Base-by-base conservation (phyloP, 306 rosid species). In the Alnus glutinosa region DNA sequence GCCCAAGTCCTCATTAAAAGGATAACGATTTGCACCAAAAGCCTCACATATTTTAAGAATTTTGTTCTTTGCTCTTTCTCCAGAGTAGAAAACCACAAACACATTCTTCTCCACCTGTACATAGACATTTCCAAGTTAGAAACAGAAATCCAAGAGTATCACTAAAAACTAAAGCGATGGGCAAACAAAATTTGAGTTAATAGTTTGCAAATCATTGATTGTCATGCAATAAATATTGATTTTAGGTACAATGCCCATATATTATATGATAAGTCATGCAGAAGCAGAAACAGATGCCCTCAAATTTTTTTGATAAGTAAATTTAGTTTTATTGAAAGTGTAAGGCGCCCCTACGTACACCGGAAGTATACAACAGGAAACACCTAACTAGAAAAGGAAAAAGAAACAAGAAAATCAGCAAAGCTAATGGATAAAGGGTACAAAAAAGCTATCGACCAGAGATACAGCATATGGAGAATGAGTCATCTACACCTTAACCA, bases 31-130 rank as follows among this genome's bases (percentile, higher is more conserved):
- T 50, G 98, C 98, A 70, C 96, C 94, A 86, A 95, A 95, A 49
- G 98, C 98, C 13, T 95, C 98, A 76, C 98, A 95, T 82, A 95
- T 92, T 86, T 95, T 95, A 77, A 95, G 96, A 87, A 95, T 87
- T 85, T 95, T 95, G 83, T 84, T 83, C 88, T 88, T 92, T 75
- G 86, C 92, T 89, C 88, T 92, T 90, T 92, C 98, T 66, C 96
- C 97, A 19, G 98, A 92, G 73, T 89, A 92, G 88, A 95, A 92
- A 83, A 90, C 90, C 52, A 90, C 89, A 89, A 95, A 95, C 73
- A 95, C 98, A 86, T 95, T 95, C 88, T 95, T 95, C 85, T 95
- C 98, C 72, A 89, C 76, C 98, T 95, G 94, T 77, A 79, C 11
- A 78, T 75, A 50, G 75, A 55, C 73, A 86, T 59, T 67, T 75